Conservation (phyloP, 805 yeast species). For the Jamesozyma hellenica region DNA sequence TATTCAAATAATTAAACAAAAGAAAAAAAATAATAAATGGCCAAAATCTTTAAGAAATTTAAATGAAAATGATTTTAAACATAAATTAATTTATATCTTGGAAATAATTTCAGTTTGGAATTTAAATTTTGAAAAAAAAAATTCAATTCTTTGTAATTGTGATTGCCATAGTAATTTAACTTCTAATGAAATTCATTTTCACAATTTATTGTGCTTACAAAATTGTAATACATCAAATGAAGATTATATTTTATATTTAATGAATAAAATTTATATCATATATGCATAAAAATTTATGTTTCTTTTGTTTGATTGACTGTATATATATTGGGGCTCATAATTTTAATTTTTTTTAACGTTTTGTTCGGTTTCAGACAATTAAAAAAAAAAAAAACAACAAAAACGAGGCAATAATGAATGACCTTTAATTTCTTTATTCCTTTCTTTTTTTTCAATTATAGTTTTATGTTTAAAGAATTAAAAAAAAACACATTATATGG, state of each 20-base stretch:
- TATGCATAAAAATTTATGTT: background rate
- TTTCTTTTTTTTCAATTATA: too few species aligned
- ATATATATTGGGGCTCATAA: too few species aligned
- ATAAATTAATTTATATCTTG: background rate
- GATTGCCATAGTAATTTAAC: background rate
- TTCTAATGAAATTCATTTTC: background rate
- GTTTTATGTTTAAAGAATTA: too few species aligned
- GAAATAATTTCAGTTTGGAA: background rate
- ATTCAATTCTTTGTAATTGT: background rate
- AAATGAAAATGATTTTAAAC: background rate
- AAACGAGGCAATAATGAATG: background rate
- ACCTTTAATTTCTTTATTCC: too few species aligned
- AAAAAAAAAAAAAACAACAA: background rate
- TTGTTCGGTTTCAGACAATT: background rate
- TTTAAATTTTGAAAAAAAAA: background rate
- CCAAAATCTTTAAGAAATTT: background rate
- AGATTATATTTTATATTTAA: background rate
- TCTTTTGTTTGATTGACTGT: background rate
- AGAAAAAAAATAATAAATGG: background rate
- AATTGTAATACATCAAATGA: slow-evolving; percentile 1
- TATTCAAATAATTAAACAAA: background rate
- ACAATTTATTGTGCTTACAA: background rate
- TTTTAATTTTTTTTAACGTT: background rate
- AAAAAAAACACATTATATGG: too few species aligned
- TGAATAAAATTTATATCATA: background rate